Base-by-base conservation (phyloP, 176 grass and related monocot genomes). In the Aegilops bicornis region DNA sequence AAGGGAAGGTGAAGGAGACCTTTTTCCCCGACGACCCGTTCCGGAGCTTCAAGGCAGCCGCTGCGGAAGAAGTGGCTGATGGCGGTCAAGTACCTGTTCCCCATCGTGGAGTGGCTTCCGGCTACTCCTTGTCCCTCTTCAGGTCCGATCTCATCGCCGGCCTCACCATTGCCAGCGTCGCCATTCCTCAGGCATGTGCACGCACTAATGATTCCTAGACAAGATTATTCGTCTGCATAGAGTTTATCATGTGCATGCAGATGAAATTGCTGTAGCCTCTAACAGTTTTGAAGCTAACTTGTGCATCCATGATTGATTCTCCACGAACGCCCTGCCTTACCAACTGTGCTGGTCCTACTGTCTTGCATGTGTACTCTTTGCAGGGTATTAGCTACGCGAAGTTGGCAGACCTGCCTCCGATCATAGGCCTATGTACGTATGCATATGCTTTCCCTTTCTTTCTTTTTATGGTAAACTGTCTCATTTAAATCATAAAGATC, bases 331-430 rank as follows among this genome's bases (percentile, higher is more conserved):
- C 30, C 16, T 37, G 33, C 50, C 50, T 72, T 23, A 59, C 45
- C 73, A 78, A 70, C 27, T 20, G 24, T 89, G 22, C 11, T 50
- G 29, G 10, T 45, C 48, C 30, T 62, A 69, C 58, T 73, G 54
- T 52, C 48, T 52, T 52, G 5, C 48, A 17, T 27, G 8, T 62
- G 22, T 24, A 3, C 3, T 37, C 29, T 39, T 65, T 5, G 11
- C 96, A 98, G 96, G 96, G 96, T 16, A 98, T 98, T 64, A 98
- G 96, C 94, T 98, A 98, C 77, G 96, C 96, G 45, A 94, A 98
- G 80, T 85, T 98, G 36, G 96, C 96, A 13, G 94, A 72, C 75
- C 6, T 98, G 70, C 96, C 93, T 32, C 96, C 96, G 5, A 92
- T 98, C 85, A 91, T 92, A 11, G 96, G 96, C 14, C 92, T 98